Percentiles rank a stretch among this genome's conserved stretches.
Evolutionary conservation across 1,139 yeast genomes (phyloP).

Genomic region (Geotrichum reessii): DNA sequence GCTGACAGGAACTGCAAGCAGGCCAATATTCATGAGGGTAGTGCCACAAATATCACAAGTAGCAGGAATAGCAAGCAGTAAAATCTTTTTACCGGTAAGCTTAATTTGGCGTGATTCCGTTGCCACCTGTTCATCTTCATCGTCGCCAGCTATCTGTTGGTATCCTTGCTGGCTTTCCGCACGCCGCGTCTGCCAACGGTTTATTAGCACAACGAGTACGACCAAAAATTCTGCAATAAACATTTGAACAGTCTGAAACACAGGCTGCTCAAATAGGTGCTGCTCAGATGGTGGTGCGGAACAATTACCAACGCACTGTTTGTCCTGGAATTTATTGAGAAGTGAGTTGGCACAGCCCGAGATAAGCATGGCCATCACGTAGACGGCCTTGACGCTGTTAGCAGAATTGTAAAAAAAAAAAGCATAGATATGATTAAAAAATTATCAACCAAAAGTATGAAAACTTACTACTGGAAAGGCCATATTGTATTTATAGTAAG

Average conservation of each 20-base stretch:
- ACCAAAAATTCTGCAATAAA: constrained; percentile 63
- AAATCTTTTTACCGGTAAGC: background rate
- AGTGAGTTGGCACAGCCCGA: constrained; percentile 72
- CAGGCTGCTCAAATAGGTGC: constrained; percentile 66
- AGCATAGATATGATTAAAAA: too few relatives aligned
- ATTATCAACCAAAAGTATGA: too few relatives aligned
- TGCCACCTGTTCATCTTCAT: constrained; percentile 13
- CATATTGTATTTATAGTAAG: background rate
- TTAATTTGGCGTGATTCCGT: background rate
- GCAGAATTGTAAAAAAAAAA: background rate
- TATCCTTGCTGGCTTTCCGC: background rate
- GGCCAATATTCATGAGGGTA: constrained; percentile 69
- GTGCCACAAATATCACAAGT: constrained; percentile 69
- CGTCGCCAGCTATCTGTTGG: constrained; percentile 22
- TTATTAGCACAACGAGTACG: constrained; percentile 38
- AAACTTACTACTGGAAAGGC: constrained; percentile 5
- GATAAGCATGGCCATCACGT: constrained; percentile 37
- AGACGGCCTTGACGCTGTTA: constrained; percentile 11
- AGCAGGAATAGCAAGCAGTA: constrained; percentile 54
- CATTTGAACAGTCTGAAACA: constrained; percentile 75
- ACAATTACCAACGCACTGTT: constrained; percentile 63
- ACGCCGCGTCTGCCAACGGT: background rate
- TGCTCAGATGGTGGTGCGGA: constrained; percentile 41
- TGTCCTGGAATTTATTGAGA: constrained; percentile 71
- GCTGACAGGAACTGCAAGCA: constrained; percentile 72